Evolutionary conservation across 371 early-diverging fungal species (phyloP).

Genomic region (Mucor irregularis): DNA sequence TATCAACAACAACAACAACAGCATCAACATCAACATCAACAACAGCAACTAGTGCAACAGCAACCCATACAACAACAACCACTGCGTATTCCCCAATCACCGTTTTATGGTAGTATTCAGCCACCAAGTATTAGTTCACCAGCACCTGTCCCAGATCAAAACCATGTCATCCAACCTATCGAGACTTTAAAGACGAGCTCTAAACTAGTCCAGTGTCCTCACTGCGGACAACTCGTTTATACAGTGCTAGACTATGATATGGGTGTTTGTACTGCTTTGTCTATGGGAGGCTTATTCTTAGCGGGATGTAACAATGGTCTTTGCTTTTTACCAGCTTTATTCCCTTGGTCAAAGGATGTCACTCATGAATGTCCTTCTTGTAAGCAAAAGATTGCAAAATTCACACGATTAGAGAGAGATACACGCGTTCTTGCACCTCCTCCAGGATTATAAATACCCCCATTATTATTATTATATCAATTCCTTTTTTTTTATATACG

Average conservation of each 20-base stretch:
- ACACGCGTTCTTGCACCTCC: conserved; percentile 11
- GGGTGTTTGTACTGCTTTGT: conserved; percentile 20
- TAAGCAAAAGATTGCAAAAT: conserved; percentile 20
- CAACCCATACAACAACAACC: neutral
- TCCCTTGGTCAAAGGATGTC: conserved; percentile 23
- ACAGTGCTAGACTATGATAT: conserved; percentile 13
- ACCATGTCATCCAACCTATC: neutral
- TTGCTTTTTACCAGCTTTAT: conserved; percentile 15
- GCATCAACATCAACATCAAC: neutral
- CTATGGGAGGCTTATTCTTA: conserved; percentile 13
- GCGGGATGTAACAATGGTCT: conserved; percentile 12
- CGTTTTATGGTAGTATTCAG: conserved; percentile 6
- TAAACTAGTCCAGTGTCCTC: conserved; percentile 18
- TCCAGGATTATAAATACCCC: neutral
- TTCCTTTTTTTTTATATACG: neutral
- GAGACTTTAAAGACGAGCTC: conserved; percentile 2
- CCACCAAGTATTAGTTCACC: conserved; percentile 2
- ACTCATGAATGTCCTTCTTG: conserved; percentile 20
- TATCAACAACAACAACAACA: neutral
- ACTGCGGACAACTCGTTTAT: conserved; percentile 15
- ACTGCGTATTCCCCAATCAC: neutral
- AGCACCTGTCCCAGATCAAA: neutral
- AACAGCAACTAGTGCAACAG: neutral
- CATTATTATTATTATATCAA: neutral
- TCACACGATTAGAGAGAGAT: conserved; percentile 21